A percentile compares a stretch with the other conserved stretches of the same genome.
Evolutionary conservation across 768 basidiomycete species (phyloP).

Genomic region (Tulasnella sp.): DNA sequence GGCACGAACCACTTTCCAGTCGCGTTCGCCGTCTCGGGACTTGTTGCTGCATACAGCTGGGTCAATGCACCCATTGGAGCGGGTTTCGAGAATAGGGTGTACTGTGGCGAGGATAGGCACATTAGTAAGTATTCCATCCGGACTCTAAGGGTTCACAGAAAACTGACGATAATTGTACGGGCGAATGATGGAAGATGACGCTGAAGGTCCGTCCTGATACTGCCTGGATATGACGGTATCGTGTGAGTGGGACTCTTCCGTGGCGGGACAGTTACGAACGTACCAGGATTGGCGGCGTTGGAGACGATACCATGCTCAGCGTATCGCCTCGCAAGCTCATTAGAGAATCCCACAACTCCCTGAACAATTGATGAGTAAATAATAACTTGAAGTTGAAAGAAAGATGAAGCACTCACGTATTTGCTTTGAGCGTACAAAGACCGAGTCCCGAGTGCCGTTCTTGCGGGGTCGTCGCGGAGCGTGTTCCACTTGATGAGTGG

Average conservation of each 20-base stretch:
- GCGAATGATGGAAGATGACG: constrained; percentile 6
- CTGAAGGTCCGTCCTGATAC: constrained; percentile 22
- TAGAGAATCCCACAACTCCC: constrained; percentile 25
- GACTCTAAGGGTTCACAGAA: too few relatives aligned
- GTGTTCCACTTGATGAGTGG: constrained; percentile 14
- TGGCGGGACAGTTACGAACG: background rate
- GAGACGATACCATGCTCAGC: constrained; percentile 27
- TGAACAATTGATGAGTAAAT: background rate
- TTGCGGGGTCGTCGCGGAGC: background rate
- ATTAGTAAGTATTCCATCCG: background rate
- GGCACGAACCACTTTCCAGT: constrained; percentile 26
- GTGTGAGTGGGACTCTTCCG: background rate
- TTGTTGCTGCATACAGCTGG: constrained; percentile 11
- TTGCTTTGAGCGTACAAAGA: constrained; percentile 5
- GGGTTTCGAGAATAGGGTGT: constrained; percentile 3
- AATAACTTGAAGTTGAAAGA: background rate
- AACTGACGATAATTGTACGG: background rate
- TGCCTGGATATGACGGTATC: background rate
- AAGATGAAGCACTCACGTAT: background rate
- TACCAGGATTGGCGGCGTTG: constrained; percentile 24
- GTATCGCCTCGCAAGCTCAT: constrained; percentile 30
- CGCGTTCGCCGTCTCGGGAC: constrained; percentile 1
- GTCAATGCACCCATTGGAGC: constrained; percentile 21
- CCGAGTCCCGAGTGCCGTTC: background rate
- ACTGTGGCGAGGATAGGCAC: background rate